A percentile compares a stretch with the other conserved stretches of the same genome.
Conservation (phyloP, 768 basidiomycete genomes). For the Mycena epipterygia region DNA sequence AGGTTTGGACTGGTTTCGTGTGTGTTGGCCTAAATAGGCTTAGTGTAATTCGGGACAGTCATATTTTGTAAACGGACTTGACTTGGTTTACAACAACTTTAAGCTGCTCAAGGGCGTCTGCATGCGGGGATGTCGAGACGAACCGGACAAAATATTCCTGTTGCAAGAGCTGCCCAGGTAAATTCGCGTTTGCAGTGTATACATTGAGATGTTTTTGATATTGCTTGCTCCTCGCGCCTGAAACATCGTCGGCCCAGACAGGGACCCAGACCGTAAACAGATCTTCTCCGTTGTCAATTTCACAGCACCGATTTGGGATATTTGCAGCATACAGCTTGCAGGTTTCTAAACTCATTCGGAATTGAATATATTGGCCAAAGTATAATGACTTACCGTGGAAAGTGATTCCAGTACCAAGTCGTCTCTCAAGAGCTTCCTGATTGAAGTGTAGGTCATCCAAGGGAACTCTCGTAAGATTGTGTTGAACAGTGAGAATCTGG, state of each 20-base stretch:
- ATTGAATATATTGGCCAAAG: not conserved
- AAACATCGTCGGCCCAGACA: constrained; percentile 38
- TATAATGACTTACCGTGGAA: not conserved
- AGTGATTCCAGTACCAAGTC: not conserved
- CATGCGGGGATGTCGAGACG: constrained; percentile 44
- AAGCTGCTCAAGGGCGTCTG: constrained; percentile 48
- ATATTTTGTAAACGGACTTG: constrained; percentile 15
- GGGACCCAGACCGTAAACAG: constrained; percentile 25
- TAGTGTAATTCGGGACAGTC: not conserved
- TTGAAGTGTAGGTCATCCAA: not conserved
- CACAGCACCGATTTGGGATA: constrained; percentile 15
- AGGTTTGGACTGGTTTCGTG: not conserved
- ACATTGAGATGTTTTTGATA: constrained; percentile 53
- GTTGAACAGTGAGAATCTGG: not conserved
- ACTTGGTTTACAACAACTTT: constrained; percentile 41
- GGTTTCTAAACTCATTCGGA: not conserved
- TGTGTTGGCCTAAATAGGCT: not conserved
- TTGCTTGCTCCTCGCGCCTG: constrained; percentile 41
- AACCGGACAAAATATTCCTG: constrained; percentile 48
- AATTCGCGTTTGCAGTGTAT: constrained; percentile 43
- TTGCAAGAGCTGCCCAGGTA: constrained; percentile 45
- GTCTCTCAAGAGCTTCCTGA: constrained; percentile 6
- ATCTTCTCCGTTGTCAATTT: constrained; percentile 18
- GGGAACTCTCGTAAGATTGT: not conserved
- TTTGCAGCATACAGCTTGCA: not conserved